Conservation (phyloP, 805 yeast genomes). For the Saccharomyces mikatae region DNA sequence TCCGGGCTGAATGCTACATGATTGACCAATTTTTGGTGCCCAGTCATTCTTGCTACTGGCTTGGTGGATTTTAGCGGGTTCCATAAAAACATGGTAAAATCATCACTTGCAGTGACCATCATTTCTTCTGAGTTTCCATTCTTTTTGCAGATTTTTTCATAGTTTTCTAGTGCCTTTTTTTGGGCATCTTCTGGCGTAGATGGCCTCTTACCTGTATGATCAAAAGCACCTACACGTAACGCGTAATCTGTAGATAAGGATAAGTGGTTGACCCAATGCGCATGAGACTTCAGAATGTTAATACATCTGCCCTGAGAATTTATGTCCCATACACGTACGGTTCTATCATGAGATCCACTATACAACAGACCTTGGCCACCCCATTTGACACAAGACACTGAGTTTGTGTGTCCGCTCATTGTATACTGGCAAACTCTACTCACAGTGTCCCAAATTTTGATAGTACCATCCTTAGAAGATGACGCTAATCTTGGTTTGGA, state of each 20-base stretch:
- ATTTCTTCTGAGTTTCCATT: conserved; percentile 67
- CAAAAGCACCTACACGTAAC: conserved; percentile 80
- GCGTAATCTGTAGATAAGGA: conserved; percentile 87
- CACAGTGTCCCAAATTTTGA: conserved; percentile 82
- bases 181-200: conserved; percentile 39
- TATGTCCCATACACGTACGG: conserved; percentile 83
- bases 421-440: conserved; percentile 59
- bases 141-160: conserved; percentile 50
- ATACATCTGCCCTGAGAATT: conserved; percentile 66
- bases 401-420: conserved; percentile 77
- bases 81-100: conserved; percentile 97
- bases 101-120: conserved; percentile 92
- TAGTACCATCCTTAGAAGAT: conserved; percentile 85
- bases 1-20: conserved; percentile 96
- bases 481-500: conserved; percentile 66
- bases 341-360: conserved; percentile 89
- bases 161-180: conserved; percentile 41
- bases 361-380: conserved; percentile 81
- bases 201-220: conserved; percentile 50
- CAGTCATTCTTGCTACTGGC: conserved; percentile 91
- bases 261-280: conserved; percentile 96
- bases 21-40: conserved; percentile 93
- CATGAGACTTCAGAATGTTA: conserved; percentile 78
- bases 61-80: conserved; percentile 74
- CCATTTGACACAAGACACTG: conserved; percentile 97